Conservation (phyloP, 106 monocot genomes). For the Dendrobium officinale region DNA sequence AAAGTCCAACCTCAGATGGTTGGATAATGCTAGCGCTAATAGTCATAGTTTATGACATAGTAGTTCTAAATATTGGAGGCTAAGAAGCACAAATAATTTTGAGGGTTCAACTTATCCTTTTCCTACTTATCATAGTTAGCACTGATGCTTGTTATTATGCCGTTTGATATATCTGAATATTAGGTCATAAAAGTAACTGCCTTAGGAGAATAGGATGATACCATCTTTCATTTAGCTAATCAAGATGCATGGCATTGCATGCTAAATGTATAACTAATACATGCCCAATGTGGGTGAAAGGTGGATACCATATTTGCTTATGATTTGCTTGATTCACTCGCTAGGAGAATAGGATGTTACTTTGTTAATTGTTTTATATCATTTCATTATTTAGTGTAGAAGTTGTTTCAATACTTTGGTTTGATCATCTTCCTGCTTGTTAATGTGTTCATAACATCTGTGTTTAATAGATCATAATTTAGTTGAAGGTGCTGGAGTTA, state of each 20-base stretch:
- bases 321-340: background rate
- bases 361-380: background rate
- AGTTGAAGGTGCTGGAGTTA: background rate
- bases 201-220: too few relatives aligned
- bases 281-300: background rate
- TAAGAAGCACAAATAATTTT: background rate
- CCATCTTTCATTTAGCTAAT: too few relatives aligned
- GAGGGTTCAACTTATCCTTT: background rate
- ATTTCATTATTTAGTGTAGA: background rate
- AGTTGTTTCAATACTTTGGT: background rate
- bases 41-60: background rate
- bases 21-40: background rate
- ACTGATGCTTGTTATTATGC: background rate
- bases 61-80: background rate
- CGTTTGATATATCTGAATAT: background rate
- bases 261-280: background rate
- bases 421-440: background rate
- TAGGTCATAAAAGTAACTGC: background rate
- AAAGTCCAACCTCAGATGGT: background rate
- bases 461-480: conserved; percentile 5
- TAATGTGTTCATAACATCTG: background rate
- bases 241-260: background rate
- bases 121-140: background rate
- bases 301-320: background rate
- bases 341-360: background rate